Percentiles rank a stretch among this genome's conserved stretches.
These are phyloP conservation scores for Anisodus acutangulus DNA, from an alignment of 257 asterid species.

Conservation along the genomic window DNA sequence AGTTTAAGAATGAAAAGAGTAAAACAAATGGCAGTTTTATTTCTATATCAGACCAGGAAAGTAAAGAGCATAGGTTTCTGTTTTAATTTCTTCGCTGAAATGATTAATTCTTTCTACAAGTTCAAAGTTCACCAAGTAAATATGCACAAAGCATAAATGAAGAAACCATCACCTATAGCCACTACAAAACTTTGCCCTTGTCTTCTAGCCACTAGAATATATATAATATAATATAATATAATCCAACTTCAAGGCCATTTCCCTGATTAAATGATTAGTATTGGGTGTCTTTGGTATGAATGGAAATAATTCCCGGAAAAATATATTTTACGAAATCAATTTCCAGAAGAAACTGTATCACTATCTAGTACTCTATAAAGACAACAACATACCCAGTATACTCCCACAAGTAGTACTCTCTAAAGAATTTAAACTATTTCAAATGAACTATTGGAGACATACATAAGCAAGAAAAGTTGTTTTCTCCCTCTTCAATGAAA, in stretches of 20 bases:
- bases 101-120: background rate
- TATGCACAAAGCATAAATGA: constrained; percentile 1
- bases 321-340: background rate
- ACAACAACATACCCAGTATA: too few relatives aligned
- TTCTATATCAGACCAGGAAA: background rate
- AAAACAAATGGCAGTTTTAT: background rate
- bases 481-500: constrained; percentile 5
- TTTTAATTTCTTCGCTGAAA: background rate
- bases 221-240: too few relatives aligned
- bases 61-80: background rate
- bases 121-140: background rate
- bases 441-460: background rate
- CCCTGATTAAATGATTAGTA: background rate
- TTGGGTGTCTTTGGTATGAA: background rate
- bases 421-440: background rate
- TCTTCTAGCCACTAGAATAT: background rate
- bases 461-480: background rate
- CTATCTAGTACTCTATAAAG: background rate
- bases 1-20: constrained; percentile 22
- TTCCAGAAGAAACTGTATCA: background rate
- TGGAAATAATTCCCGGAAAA: background rate
- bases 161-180: background rate
- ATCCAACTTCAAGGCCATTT: background rate
- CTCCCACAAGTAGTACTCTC: background rate
- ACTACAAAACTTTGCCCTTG: background rate